Evolutionary conservation across 2,329 filamentous ascomycete species (phyloP).

Genomic region (Clonostachys chloroleuca): DNA sequence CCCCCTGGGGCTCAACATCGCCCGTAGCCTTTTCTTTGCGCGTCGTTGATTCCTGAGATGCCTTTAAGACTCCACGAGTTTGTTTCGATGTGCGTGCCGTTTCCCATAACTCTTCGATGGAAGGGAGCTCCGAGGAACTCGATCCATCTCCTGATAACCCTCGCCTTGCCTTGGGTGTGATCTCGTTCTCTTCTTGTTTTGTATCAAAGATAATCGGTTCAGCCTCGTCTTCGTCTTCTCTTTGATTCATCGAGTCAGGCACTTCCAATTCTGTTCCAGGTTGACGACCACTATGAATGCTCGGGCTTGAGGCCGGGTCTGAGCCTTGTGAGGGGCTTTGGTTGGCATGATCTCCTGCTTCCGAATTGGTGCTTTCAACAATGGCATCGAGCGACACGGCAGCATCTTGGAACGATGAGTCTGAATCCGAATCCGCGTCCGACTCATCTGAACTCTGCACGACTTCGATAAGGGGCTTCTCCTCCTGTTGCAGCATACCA

Average conservation of each 20-base stretch:
- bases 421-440: too few relatives aligned
- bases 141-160: neutral
- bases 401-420: too few relatives aligned
- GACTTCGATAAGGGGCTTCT: too few relatives aligned
- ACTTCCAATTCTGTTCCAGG: constrained; percentile 34
- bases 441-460: too few relatives aligned
- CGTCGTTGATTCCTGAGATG: constrained; percentile 14
- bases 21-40: constrained; percentile 13
- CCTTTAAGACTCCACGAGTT: constrained; percentile 24
- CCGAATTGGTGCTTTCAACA: too few relatives aligned
- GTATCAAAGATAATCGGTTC: constrained; percentile 14
- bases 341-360: too few relatives aligned
- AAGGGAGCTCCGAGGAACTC: constrained; percentile 26
- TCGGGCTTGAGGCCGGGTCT: constrained; percentile 16
- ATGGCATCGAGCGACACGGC: too few relatives aligned
- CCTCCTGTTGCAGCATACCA: too few relatives aligned
- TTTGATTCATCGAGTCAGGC: constrained; percentile 13
- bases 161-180: neutral
- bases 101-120: constrained; percentile 31
- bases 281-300: constrained; percentile 43
- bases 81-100: constrained; percentile 30
- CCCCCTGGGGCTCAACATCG: constrained; percentile 34
- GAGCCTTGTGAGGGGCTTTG: neutral
- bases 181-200: constrained; percentile 5
- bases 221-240: neutral